These are phyloP conservation scores for Seiridium unicorne DNA, from an alignment of 2,329 filamentous ascomycete species.

Conservation along the genomic window DNA sequence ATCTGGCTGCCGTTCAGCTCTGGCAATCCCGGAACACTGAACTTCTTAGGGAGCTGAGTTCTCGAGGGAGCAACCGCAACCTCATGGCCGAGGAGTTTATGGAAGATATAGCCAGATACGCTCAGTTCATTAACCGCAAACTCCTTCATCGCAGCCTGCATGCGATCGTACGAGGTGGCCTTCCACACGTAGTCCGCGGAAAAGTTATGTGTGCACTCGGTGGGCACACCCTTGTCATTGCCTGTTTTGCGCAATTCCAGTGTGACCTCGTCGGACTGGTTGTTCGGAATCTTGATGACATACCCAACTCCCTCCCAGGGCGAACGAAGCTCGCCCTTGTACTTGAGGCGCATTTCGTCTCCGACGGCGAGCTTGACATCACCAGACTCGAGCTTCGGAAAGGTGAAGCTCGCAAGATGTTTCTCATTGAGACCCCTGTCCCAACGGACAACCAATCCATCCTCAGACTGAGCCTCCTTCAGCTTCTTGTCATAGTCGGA, in stretches of 20 bases:
- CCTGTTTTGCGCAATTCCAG: constrained; percentile 92
- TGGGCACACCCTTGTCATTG: constrained; percentile 94
- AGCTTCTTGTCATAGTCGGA: constrained; percentile 98
- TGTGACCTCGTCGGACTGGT: constrained; percentile 95
- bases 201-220: constrained; percentile 96
- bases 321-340: constrained; percentile 87
- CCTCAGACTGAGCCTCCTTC: constrained; percentile 96
- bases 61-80: constrained; percentile 95
- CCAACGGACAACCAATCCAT: constrained; percentile 92
- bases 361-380: constrained; percentile 98
- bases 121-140: constrained; percentile 98
- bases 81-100: constrained; percentile 92
- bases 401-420: constrained; percentile 89
- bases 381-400: constrained; percentile 95
- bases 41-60: constrained; percentile 92
- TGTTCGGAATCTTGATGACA: constrained; percentile 99
- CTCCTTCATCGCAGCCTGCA: constrained; percentile 99
- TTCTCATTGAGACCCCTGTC: constrained; percentile 96
- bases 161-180: constrained; percentile 96
- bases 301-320: constrained; percentile 98
- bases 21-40: constrained; percentile 89
- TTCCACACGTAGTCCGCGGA: constrained; percentile 99
- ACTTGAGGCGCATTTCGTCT: constrained; percentile 96
- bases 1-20: constrained; percentile 96
- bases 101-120: constrained; percentile 97